Conservation (phyloP, 257 asterid species). For the Lycium barbarum region DNA sequence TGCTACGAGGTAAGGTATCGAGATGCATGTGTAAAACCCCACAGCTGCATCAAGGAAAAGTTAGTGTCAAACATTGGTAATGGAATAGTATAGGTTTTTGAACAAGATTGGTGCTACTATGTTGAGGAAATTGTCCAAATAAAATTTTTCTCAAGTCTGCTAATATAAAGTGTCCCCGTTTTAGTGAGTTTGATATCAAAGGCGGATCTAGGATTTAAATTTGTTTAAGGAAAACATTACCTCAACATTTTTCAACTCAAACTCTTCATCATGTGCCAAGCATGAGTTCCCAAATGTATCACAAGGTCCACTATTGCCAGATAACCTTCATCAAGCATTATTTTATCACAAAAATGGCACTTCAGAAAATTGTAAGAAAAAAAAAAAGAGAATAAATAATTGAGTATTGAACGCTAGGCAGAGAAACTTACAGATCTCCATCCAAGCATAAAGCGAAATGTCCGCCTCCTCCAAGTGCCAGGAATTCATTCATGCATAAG, state of each 20-base stretch:
- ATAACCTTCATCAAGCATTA: slow-evolving; percentile 52
- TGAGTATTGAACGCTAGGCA: background rate
- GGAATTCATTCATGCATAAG: slow-evolving; percentile 82
- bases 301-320: slow-evolving; percentile 88
- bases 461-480: slow-evolving; percentile 97
- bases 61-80: slow-evolving; percentile 16
- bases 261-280: slow-evolving; percentile 85
- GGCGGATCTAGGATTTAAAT: background rate
- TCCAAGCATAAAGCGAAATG: slow-evolving; percentile 81
- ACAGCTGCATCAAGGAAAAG: slow-evolving; percentile 62
- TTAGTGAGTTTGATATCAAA: background rate
- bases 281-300: slow-evolving; percentile 93
- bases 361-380: background rate
- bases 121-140: background rate
- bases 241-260: slow-evolving; percentile 88
- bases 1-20: slow-evolving; percentile 47
- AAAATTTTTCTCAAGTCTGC: background rate
- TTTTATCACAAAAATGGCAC: background rate
- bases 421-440: slow-evolving; percentile 82
- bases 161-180: background rate
- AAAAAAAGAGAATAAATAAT: background rate
- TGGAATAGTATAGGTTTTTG: background rate
- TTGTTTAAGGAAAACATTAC: slow-evolving; percentile 41
- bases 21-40: slow-evolving; percentile 92
- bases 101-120: background rate